Evolutionary conservation across 495 filamentous ascomycete genomes (phyloP).

Genomic region (Xanthoparmelia taractica): DNA sequence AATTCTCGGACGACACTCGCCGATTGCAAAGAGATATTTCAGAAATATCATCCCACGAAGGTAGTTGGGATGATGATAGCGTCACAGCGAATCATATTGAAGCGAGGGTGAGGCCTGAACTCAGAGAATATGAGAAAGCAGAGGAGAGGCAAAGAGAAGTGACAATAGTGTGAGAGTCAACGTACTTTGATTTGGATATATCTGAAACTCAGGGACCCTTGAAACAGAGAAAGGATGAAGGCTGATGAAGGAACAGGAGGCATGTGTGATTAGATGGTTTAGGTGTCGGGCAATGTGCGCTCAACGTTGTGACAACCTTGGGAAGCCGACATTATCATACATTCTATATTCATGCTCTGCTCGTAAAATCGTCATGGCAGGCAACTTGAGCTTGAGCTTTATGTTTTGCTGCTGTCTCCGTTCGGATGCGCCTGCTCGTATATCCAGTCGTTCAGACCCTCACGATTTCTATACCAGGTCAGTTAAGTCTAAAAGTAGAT

Average conservation of each 20-base stretch:
- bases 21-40: neutral
- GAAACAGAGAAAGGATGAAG: neutral
- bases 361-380: neutral
- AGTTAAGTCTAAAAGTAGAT: conserved; percentile 4
- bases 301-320: neutral
- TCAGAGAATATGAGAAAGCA: neutral
- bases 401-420: conserved; percentile 26
- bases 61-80: neutral
- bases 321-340: neutral
- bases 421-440: conserved; percentile 63
- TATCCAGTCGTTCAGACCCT: conserved; percentile 92
- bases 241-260: neutral
- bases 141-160: neutral
- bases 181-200: neutral
- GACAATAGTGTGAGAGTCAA: neutral
- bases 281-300: neutral
- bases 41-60: neutral
- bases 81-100: neutral
- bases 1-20: neutral
- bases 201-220: neutral
- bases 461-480: conserved; percentile 55
- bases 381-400: neutral
- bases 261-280: neutral
- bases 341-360: neutral
- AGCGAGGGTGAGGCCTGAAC: neutral